These are phyloP conservation scores for Strobilomyces confusus DNA, from an alignment of 768 basidiomycete species.

Conservation along the genomic window DNA sequence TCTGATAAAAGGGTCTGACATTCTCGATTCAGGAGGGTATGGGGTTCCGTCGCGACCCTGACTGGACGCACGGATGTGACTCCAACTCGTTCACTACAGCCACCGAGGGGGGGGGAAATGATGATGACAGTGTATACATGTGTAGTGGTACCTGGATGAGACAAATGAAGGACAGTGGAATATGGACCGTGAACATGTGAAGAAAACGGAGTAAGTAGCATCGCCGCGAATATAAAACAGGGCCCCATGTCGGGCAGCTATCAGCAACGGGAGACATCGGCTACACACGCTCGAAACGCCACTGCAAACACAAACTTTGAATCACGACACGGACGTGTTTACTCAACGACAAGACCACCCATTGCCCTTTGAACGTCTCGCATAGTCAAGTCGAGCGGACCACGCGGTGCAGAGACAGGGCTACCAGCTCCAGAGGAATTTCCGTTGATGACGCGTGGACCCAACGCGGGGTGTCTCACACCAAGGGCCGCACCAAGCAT, in stretches of 20 bases:
- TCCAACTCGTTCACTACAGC: background rate
- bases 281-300: constrained; percentile 20
- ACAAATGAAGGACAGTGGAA: constrained; percentile 29
- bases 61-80: background rate
- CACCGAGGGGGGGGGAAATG: constrained; percentile 3
- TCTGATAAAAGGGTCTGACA: background rate
- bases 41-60: constrained; percentile 10
- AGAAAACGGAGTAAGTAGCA: constrained; percentile 6
- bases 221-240: constrained; percentile 18
- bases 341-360: constrained; percentile 76
- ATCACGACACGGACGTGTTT: constrained; percentile 23
- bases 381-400: constrained; percentile 53
- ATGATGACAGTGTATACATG: constrained; percentile 21
- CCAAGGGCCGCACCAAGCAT: constrained; percentile 87
- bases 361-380: constrained; percentile 72
- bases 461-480: constrained; percentile 72
- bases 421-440: constrained; percentile 34
- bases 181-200: constrained; percentile 17
- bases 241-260: constrained; percentile 14
- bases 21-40: constrained; percentile 8
- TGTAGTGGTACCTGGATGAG: constrained; percentile 22
- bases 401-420: constrained; percentile 26
- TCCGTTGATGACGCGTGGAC: constrained; percentile 51
- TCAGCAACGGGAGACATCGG: constrained; percentile 19
- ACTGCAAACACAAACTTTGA: constrained; percentile 14